Percentiles rank a stretch among this genome's conserved stretches.
phyloP scores from a whole-genome alignment of 371 early-diverging fungal species.

The Syncephalastrum racemosum region DNA sequence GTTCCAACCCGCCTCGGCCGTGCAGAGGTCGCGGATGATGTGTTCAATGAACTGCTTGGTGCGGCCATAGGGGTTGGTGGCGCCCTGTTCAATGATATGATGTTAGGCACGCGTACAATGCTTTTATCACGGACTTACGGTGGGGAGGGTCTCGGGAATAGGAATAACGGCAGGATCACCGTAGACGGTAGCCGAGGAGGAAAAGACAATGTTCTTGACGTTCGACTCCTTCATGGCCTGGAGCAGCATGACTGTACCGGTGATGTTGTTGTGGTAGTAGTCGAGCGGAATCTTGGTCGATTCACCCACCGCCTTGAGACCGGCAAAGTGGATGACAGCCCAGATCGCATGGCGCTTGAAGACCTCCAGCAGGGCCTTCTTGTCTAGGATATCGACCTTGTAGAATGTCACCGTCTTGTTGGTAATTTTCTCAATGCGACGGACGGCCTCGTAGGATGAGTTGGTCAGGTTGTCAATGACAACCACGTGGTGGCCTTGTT shows the following conservation, averaged over 20 bases:
- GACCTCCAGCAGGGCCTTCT: slow-evolving; percentile 58
- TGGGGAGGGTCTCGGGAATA: slow-evolving; percentile 57
- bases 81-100: slow-evolving; percentile 35
- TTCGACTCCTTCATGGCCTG: slow-evolving; percentile 62
- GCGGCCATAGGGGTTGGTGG: slow-evolving; percentile 85
- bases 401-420: slow-evolving; percentile 64
- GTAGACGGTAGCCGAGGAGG: slow-evolving; percentile 80
- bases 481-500: slow-evolving; percentile 68
- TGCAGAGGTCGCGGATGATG: slow-evolving; percentile 73
- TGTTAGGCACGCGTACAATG: neutral
- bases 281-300: slow-evolving; percentile 61
- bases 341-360: slow-evolving; percentile 61
- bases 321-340: slow-evolving; percentile 84
- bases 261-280: slow-evolving; percentile 80
- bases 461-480: slow-evolving; percentile 85
- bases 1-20: slow-evolving; percentile 64
- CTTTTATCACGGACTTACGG: slow-evolving; percentile 24
- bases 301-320: slow-evolving; percentile 81
- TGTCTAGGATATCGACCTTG: slow-evolving; percentile 72
- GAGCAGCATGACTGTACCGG: slow-evolving; percentile 67
- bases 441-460: slow-evolving; percentile 70
- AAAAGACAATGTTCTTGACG: slow-evolving; percentile 74
- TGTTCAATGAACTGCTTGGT: slow-evolving; percentile 85
- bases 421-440: slow-evolving; percentile 66
- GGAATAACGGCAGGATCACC: slow-evolving; percentile 55